Evolutionary conservation across 495 filamentous ascomycete species (phyloP).

Genomic region (Talaromyces stipitatus): DNA sequence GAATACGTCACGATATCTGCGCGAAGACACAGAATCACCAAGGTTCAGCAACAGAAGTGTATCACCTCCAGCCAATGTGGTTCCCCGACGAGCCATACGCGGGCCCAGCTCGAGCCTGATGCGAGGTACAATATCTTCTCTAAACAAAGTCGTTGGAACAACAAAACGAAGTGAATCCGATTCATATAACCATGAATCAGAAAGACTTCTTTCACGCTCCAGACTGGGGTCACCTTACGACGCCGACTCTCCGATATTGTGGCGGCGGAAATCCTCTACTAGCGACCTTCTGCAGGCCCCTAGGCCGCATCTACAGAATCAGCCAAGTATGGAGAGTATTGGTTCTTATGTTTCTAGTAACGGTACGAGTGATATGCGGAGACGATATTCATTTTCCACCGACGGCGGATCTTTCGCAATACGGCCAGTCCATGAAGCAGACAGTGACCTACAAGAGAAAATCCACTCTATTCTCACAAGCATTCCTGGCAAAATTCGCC

Average conservation of each 20-base stretch:
- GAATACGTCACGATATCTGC: not conserved
- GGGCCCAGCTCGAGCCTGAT: conserved; percentile 5
- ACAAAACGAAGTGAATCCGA: not conserved
- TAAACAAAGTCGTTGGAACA: conserved; percentile 3
- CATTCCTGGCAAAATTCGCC: conserved; percentile 72
- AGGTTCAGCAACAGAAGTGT: conserved; percentile 1
- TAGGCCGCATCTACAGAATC: not conserved
- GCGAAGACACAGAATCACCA: not conserved
- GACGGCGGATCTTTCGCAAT: conserved; percentile 12
- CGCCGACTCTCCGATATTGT: not conserved
- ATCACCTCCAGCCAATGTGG: conserved; percentile 1
- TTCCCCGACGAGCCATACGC: conserved; percentile 6
- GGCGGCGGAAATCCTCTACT: not conserved
- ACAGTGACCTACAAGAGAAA: conserved; percentile 72
- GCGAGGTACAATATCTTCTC: conserved; percentile 5
- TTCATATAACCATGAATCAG: not conserved
- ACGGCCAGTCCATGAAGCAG: conserved; percentile 27
- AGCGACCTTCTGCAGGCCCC: not conserved
- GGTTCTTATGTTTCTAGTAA: conserved; percentile 1
- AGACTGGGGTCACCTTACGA: conserved; percentile 3
- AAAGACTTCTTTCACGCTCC: conserved; percentile 1
- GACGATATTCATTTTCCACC: conserved; percentile 6
- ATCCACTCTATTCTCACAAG: conserved; percentile 76
- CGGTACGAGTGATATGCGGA: not conserved
- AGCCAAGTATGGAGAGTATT: conserved; percentile 7